Base-by-base conservation (phyloP, 2,329 filamentous ascomycete species). In the Neopestalotiopsis clavispora region DNA sequence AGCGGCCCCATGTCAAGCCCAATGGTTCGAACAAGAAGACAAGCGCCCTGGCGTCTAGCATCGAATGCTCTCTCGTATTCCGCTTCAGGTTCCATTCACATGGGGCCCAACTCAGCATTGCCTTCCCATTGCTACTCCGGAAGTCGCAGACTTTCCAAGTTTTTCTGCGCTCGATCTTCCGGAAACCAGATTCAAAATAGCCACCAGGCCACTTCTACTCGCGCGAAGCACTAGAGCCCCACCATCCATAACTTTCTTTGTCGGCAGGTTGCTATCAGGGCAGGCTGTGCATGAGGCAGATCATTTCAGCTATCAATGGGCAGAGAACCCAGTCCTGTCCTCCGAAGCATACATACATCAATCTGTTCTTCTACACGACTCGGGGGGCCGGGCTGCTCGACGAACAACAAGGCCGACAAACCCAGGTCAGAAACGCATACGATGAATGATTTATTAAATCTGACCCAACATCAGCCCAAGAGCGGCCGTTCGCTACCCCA, bases 61-160 rank as follows among this genome's bases (percentile, higher is more conserved):
- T 62, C 59, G 32, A 34, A 62, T 20, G 45, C 42, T 45, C 61
- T 40, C 59, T 45, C 61, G 20, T 64, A 49, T 64, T 64, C 61
- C 61, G 40, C 17, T 20, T 52, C 20, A 49, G 34, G 61, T 64
- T 64, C 61, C 61, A 64, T 64, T 64, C 20, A 12, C 42, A 45
- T 64, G 61, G 61, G 40, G 61, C 13, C 17, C 20, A 64, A 12
- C 20, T 49, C n/a, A 49, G 34, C 61, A 64, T 34, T 28, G 34
- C 40, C 40, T 64, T 28, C 61, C 40, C 34, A 64, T 49, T 49
- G 42, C 40, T 30, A 45, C 40, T 17, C 40, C 40, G n/a, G 42
- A 49, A 20, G 14, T 52, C 38, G 61, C 20, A 64, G 45, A 23
- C 14, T 20, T 49, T 49, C 61, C 30, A 45, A 40, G 28, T 28